These are phyloP conservation scores for Yueomyces sinensis DNA, from an alignment of 805 yeast species.

Conservation along the genomic window DNA sequence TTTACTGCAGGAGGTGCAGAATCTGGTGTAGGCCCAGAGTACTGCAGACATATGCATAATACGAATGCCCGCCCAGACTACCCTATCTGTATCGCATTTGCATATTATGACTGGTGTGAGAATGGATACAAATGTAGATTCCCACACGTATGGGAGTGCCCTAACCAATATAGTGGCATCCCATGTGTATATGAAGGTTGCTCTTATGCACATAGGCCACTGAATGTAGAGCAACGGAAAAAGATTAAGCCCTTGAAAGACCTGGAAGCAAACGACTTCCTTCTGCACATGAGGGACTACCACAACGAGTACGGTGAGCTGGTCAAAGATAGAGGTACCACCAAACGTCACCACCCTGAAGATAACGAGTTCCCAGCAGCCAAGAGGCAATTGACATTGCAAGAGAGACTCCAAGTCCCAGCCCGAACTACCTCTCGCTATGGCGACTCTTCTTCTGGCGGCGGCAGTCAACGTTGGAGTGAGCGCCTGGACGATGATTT, in stretches of 20 bases:
- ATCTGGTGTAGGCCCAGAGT: background rate
- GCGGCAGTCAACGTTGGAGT: background rate
- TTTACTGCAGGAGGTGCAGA: background rate
- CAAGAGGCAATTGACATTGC: too few relatives aligned
- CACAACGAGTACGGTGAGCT: too few relatives aligned
- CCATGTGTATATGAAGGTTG: constrained; percentile 3
- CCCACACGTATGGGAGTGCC: constrained; percentile 5
- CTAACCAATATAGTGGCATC: constrained; percentile 1
- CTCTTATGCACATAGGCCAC: constrained; percentile 2
- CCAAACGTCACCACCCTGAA: too few relatives aligned
- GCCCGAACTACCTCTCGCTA: too few relatives aligned
- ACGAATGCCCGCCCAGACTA: background rate
- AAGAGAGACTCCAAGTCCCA: too few relatives aligned
- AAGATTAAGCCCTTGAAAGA: background rate
- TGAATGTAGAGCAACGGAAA: too few relatives aligned
- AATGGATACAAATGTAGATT: constrained; percentile 5
- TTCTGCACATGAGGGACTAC: too few relatives aligned
- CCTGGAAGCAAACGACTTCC: too few relatives aligned
- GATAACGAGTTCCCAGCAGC: too few relatives aligned
- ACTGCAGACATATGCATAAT: constrained; percentile 3
- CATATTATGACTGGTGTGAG: constrained; percentile 5
- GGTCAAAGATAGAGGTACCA: too few relatives aligned
- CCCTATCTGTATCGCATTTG: constrained; percentile 5
- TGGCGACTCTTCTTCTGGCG: too few relatives aligned
- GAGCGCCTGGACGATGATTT: background rate